Percentiles rank a stretch among this genome's conserved stretches.
phyloP scores from a whole-genome alignment of 2,329 filamentous ascomycete species.

The Colletotrichum sp. region DNA sequence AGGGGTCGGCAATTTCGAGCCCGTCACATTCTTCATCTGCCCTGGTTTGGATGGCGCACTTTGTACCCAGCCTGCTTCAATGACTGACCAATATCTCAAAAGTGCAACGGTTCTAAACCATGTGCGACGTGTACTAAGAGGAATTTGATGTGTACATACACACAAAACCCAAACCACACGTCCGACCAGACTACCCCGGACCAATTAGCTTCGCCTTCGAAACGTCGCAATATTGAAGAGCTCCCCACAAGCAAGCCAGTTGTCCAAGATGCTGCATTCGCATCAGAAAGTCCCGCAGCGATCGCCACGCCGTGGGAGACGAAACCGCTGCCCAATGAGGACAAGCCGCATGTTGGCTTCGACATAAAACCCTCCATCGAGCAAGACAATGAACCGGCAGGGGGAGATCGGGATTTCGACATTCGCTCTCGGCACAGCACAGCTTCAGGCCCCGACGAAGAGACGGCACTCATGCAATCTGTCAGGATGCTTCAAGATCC shows the following conservation, averaged over 20 bases:
- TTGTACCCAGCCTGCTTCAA: not conserved
- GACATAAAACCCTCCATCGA: conserved; percentile 15
- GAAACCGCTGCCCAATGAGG: not conserved
- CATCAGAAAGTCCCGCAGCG: conserved; percentile 9
- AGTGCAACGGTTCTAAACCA: conserved; percentile 28
- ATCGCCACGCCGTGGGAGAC: conserved; percentile 11
- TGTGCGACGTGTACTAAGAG: conserved; percentile 28
- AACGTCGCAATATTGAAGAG: conserved; percentile 20
- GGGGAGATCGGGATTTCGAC: conserved; percentile 14
- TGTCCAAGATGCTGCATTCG: not conserved
- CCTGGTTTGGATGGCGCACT: not conserved
- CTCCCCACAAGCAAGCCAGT: not conserved
- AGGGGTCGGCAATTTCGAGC: conserved; percentile 10
- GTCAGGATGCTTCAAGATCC: conserved; percentile 65
- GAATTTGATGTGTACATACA: conserved; percentile 25
- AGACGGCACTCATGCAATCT: conserved; percentile 59
- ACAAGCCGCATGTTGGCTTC: conserved; percentile 1
- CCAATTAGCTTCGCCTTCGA: conserved; percentile 17
- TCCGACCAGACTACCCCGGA: conserved; percentile 13
- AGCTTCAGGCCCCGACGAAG: conserved; percentile 55
- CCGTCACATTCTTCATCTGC: not conserved
- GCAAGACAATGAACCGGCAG: not conserved
- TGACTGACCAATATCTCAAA: conserved; percentile 5
- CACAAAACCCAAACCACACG: not conserved
- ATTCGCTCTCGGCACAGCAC: conserved; percentile 40